Base-by-base conservation (phyloP, 2,329 filamentous ascomycete genomes). In the Mycosphaerelloides madeirae region DNA sequence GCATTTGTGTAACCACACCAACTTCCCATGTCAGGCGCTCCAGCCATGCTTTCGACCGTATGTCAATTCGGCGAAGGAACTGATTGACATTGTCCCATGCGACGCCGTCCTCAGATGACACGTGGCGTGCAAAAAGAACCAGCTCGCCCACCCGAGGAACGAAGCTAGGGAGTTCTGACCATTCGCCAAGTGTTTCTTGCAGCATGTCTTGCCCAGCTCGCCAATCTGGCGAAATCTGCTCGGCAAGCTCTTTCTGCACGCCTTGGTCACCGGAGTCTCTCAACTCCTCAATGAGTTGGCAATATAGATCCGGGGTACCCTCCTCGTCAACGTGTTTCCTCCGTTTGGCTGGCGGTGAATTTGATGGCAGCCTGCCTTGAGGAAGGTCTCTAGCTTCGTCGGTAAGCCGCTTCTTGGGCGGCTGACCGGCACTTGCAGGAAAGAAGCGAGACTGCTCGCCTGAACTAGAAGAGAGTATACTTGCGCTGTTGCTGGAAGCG, bases 201-300 rank as follows among this genome's bases (percentile, higher is more conserved):
- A 80, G 61, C 4, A 62, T 56, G 3, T 70, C 59, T 14, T 71
- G 67, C 33, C 78, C 74, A 0, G 73, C 68, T 29, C 71, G 64
- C 78, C 78, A 82, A 51, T 82, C 78, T 49, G 79, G 69, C 18
- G 75, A 80, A 13, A 70, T 54, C 0, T 62, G 61, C 46, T 83
- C 77, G 3, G 44, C 33, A 20, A 82, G 73, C 0, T 59, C 43
- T 41, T 73, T 65, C 34, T 77, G 70, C 0, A 78, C 39, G 3
- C 66, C 59, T 11, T 45, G 33, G 1, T 32, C 18, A 8, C 53
- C 57, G 14, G 48, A 55, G 1, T 63, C 60, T 32, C 72, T 68
- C 3, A 81, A 63, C 42, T 71, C 69, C 49, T 72, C 66, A 6
- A 80, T 63, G 0, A 76, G 58, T 16, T 65, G 64, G 7, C 75